Conservation (phyloP, 2,329 filamentous ascomycete genomes). For the Scolecobasidium constrictum region DNA sequence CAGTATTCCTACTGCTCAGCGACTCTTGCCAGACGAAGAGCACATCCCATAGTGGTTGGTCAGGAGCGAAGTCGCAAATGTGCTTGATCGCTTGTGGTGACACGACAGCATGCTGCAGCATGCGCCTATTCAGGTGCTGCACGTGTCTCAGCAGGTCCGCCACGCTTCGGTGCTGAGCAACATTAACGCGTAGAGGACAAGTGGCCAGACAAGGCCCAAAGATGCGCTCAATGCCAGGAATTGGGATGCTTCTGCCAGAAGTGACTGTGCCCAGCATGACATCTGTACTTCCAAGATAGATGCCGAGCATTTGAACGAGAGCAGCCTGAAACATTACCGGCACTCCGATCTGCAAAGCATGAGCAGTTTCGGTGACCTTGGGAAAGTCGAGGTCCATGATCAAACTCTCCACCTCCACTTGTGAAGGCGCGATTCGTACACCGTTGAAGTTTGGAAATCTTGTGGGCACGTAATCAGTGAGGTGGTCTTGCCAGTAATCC, state of each 20-base stretch:
- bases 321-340: slow-evolving; percentile 71
- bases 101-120: slow-evolving; percentile 52
- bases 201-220: slow-evolving; percentile 73
- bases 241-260: slow-evolving; percentile 66
- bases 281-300: slow-evolving; percentile 54
- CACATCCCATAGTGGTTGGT: slow-evolving; percentile 58
- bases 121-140: slow-evolving; percentile 54
- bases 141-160: slow-evolving; percentile 52
- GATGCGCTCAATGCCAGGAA: slow-evolving; percentile 59
- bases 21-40: slow-evolving; percentile 81
- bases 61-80: slow-evolving; percentile 42
- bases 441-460: slow-evolving; percentile 10
- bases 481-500: slow-evolving; percentile 11
- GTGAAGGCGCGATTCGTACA: background rate
- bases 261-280: slow-evolving; percentile 68
- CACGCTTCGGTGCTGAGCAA: slow-evolving; percentile 40
- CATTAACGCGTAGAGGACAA: slow-evolving; percentile 58
- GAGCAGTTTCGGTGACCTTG: slow-evolving; percentile 25
- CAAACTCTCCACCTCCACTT: background rate
- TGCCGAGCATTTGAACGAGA: slow-evolving; percentile 52
- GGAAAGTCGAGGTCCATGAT: background rate
- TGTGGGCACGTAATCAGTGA: slow-evolving; percentile 7
- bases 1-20: slow-evolving; percentile 28
- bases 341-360: slow-evolving; percentile 40
- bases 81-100: slow-evolving; percentile 61